These are phyloP conservation scores for Globisporangium viniferum DNA, from an alignment of 352 stramenopile genomes.

Conservation along the genomic window DNA sequence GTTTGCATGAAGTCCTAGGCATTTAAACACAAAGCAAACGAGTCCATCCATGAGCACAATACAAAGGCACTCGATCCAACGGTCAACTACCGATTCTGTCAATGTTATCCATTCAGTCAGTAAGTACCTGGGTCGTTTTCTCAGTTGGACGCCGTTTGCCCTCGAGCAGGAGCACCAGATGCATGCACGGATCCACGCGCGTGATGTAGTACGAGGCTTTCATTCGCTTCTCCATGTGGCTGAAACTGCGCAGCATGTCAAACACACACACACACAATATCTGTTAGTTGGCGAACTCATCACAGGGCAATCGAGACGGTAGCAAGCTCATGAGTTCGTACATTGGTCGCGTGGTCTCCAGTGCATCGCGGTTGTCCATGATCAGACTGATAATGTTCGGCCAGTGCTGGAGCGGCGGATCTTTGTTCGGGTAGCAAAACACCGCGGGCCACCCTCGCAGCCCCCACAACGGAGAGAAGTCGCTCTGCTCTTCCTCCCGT, in stretches of 20 bases:
- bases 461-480: slow-evolving; percentile 80
- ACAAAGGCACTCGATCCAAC: too few species aligned
- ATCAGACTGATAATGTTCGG: slow-evolving; percentile 87
- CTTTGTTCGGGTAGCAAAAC: slow-evolving; percentile 72
- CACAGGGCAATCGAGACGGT: not conserved
- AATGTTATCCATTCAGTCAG: too few species aligned
- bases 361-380: slow-evolving; percentile 68
- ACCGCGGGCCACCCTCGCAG: slow-evolving; percentile 78
- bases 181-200: slow-evolving; percentile 68
- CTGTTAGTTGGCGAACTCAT: not conserved
- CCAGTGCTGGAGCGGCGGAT: slow-evolving; percentile 70
- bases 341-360: slow-evolving; percentile 53
- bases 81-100: too few species aligned
- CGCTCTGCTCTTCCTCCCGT: slow-evolving; percentile 60
- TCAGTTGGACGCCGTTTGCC: slow-evolving; percentile 64
- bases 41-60: too few species aligned
- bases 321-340: slow-evolving; percentile 24
- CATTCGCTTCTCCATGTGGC: slow-evolving; percentile 62
- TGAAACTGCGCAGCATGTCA: slow-evolving; percentile 32
- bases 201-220: slow-evolving; percentile 77
- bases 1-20: slow-evolving; percentile 82
- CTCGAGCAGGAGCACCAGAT: slow-evolving; percentile 69
- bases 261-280: not conserved
- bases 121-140: slow-evolving; percentile 57
- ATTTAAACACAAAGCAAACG: not conserved